Conservation (phyloP, 1,284 basidiomycete species). For the Puccinia horiana region DNA sequence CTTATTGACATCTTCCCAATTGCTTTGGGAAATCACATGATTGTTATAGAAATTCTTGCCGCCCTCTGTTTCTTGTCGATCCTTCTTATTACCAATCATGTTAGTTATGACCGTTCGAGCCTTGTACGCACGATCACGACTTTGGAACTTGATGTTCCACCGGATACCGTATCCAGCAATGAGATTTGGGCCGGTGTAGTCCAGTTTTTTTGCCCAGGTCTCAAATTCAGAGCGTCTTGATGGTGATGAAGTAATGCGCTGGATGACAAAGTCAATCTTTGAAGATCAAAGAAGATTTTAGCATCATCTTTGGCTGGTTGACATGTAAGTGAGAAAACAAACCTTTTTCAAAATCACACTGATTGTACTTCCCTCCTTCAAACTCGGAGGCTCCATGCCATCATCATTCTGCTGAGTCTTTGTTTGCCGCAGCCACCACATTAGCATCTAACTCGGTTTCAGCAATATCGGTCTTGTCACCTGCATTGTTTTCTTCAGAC, state of each 20-base stretch:
- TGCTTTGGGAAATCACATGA: not conserved
- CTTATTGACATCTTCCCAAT: not conserved
- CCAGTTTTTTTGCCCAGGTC: not conserved
- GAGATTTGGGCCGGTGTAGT: not conserved
- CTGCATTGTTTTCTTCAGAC: not conserved
- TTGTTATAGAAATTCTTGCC: not conserved
- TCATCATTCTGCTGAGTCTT: no score
- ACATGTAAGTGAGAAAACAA: no score
- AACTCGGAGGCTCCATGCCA: no score
- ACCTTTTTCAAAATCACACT: no score
- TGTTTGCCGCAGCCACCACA: no score
- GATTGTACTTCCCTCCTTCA: no score
- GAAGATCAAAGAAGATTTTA: no score
- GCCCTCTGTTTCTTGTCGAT: not conserved
- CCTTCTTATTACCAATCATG: not conserved
- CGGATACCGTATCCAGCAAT: constrained; percentile 20
- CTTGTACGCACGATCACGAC: not conserved
- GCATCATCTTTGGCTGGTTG: no score
- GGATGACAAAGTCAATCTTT: constrained; percentile 9
- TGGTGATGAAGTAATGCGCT: not conserved
- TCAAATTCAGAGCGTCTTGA: not conserved
- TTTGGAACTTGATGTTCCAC: constrained; percentile 24
- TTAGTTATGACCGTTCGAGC: not conserved
- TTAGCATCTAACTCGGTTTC: no score
- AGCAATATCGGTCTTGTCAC: no score